Evolutionary conservation across 345 rosid species (phyloP).

Genomic region (Tarenaya hassleriana): DNA sequence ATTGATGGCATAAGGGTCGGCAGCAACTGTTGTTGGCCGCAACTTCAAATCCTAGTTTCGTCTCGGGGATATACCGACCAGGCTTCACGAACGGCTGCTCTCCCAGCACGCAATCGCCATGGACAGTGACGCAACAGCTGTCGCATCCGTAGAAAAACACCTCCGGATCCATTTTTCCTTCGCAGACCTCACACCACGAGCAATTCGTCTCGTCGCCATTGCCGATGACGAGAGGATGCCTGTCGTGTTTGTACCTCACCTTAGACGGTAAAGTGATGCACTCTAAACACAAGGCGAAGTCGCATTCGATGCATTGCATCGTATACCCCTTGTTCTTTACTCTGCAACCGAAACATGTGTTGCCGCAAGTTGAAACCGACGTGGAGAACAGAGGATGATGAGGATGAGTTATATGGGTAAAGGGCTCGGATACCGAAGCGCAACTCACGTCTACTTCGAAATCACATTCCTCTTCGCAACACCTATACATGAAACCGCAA

Average conservation of each 20-base stretch:
- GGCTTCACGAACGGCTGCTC: background rate
- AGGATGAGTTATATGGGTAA: background rate
- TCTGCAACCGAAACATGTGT: background rate
- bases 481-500: background rate
- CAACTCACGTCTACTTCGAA: background rate
- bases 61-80: background rate
- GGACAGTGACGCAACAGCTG: background rate
- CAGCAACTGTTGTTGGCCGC: background rate
- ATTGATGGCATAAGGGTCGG: background rate
- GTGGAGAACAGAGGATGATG: slow-evolving; percentile 13
- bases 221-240: slow-evolving; percentile 2
- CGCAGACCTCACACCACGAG: slow-evolving; percentile 6
- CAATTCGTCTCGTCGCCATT: background rate
- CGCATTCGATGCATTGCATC: slow-evolving; percentile 1
- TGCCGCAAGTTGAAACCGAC: background rate
- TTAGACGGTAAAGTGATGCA: background rate
- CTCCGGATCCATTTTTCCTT: background rate
- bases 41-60: background rate
- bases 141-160: background rate
- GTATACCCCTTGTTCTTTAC: too few relatives aligned
- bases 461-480: background rate
- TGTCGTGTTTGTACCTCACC: slow-evolving; percentile 8
- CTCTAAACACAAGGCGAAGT: background rate
- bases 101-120: background rate
- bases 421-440: slow-evolving; percentile 6